Evolutionary conservation across 2,329 filamentous ascomycete species (phyloP).

Genomic region (Claviceps quebecensis): DNA sequence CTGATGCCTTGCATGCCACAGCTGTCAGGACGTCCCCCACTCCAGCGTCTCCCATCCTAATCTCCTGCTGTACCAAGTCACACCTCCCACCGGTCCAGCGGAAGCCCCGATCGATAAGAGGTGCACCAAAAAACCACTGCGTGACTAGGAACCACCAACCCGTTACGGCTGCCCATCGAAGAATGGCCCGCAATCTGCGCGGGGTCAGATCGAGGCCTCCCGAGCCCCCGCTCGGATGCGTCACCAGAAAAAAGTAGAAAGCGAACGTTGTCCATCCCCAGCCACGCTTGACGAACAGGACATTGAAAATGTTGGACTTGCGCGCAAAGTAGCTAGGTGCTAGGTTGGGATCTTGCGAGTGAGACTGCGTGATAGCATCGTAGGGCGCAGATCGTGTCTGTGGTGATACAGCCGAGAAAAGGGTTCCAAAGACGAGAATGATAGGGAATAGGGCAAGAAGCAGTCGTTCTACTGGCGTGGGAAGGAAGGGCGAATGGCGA

Average conservation of each 20-base stretch:
- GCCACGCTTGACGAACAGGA: slow-evolving; percentile 85
- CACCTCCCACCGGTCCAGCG: slow-evolving; percentile 79
- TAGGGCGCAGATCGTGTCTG: slow-evolving; percentile 50
- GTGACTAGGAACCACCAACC: slow-evolving; percentile 73
- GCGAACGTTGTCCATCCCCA: slow-evolving; percentile 82
- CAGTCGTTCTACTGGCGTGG: slow-evolving; percentile 52
- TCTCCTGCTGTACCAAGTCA: slow-evolving; percentile 39
- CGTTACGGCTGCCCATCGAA: slow-evolving; percentile 62
- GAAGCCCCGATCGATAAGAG: slow-evolving; percentile 82
- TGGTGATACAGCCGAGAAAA: slow-evolving; percentile 70
- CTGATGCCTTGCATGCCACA: slow-evolving; percentile 67
- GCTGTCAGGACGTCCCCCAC: slow-evolving; percentile 49
- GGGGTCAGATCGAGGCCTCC: slow-evolving; percentile 12
- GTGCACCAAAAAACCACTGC: slow-evolving; percentile 91
- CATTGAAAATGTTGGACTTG: slow-evolving; percentile 86
- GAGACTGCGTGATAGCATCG: slow-evolving; percentile 47
- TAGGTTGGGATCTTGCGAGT: slow-evolving; percentile 36
- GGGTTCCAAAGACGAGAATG: slow-evolving; percentile 65
- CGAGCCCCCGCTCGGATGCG: slow-evolving; percentile 42
- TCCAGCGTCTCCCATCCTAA: slow-evolving; percentile 31
- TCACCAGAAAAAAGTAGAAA: slow-evolving; percentile 55
- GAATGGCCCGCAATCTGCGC: slow-evolving; percentile 38
- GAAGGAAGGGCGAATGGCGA: slow-evolving; percentile 46
- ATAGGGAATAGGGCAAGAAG: slow-evolving; percentile 59
- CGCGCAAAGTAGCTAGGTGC: slow-evolving; percentile 82